phyloP scores from a whole-genome alignment of 2,329 filamentous ascomycete genomes.

The Hymenoscyphus fraxineus region DNA sequence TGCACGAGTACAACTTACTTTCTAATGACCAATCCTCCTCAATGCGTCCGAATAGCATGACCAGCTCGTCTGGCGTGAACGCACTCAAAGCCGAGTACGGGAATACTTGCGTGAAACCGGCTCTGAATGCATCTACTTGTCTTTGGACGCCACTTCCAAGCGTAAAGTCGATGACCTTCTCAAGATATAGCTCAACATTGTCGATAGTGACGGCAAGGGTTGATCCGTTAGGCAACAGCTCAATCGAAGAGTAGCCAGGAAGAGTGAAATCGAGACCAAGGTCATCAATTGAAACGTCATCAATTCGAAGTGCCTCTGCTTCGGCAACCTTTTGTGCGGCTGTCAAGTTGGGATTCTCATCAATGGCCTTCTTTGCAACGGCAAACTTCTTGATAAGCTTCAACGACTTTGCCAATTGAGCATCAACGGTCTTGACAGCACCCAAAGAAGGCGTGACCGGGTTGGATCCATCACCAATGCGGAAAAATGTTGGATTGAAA shows the following conservation, averaged over 20 bases:
- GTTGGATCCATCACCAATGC: slow-evolving; percentile 66
- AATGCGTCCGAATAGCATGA: slow-evolving; percentile 86
- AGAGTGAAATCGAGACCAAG: slow-evolving; percentile 91
- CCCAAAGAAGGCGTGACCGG: slow-evolving; percentile 79
- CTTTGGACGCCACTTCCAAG: slow-evolving; percentile 81
- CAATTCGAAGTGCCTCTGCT: slow-evolving; percentile 66
- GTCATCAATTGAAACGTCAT: slow-evolving; percentile 78
- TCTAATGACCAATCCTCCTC: slow-evolving; percentile 98
- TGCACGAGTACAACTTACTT: slow-evolving; percentile 57
- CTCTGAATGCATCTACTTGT: slow-evolving; percentile 86
- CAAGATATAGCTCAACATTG: slow-evolving; percentile 85
- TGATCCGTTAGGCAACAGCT: slow-evolving; percentile 71
- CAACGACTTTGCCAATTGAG: slow-evolving; percentile 78
- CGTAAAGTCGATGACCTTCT: slow-evolving; percentile 87
- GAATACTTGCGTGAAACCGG: slow-evolving; percentile 93
- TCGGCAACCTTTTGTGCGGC: slow-evolving; percentile 67
- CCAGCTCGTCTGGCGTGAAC: slow-evolving; percentile 92
- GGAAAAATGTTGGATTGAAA: slow-evolving; percentile 97
- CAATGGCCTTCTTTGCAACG: slow-evolving; percentile 75
- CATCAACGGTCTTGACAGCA: slow-evolving; percentile 84
- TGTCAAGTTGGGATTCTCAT: slow-evolving; percentile 64
- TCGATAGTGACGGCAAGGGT: slow-evolving; percentile 77
- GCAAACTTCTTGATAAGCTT: slow-evolving; percentile 85
- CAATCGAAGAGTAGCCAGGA: slow-evolving; percentile 83
- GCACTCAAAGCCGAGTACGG: slow-evolving; percentile 87